A percentile compares a stretch with the other conserved stretches of the same genome.
Conservation (phyloP, 2,329 filamentous ascomycete genomes). For the Hymenotorrendiella dingleyae region DNA sequence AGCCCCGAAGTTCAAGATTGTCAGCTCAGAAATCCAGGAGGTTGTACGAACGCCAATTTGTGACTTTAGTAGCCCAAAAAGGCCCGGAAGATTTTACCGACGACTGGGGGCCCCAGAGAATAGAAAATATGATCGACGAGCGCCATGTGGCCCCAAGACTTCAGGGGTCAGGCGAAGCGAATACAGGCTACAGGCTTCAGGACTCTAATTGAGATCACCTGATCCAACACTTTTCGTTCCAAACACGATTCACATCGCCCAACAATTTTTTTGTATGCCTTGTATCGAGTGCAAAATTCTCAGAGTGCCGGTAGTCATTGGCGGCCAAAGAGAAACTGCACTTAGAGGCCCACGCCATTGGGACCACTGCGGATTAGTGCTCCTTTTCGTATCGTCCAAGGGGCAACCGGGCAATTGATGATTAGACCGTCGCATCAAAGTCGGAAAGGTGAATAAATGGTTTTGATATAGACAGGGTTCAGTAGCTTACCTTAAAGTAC, state of each 20-base stretch:
- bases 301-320: too few relatives aligned
- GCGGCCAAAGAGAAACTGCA: too few relatives aligned
- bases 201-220: constrained; percentile 8
- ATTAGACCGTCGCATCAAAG: constrained; percentile 12
- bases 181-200: constrained; percentile 3
- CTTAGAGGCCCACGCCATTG: too few relatives aligned
- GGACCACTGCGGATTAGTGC: too few relatives aligned
- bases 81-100: not conserved
- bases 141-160: constrained; percentile 4
- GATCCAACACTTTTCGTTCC: not conserved
- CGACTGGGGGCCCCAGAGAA: not conserved
- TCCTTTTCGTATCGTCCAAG: too few relatives aligned
- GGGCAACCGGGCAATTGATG: too few relatives aligned
- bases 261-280: too few relatives aligned
- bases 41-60: too few relatives aligned
- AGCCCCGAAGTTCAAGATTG: too few relatives aligned
- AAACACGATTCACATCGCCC: not conserved
- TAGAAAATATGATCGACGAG: constrained; percentile 16
- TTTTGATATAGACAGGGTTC: constrained; percentile 21
- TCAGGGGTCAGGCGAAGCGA: constrained; percentile 10
- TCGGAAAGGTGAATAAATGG: constrained; percentile 20
- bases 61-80: not conserved
- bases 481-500: too few relatives aligned
- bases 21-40: too few relatives aligned
- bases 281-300: too few relatives aligned